Percentiles rank a stretch among this genome's conserved stretches.
Evolutionary conservation across 352 stramenopile species (phyloP).

Genomic region (Phytophthora aleatoria): DNA sequence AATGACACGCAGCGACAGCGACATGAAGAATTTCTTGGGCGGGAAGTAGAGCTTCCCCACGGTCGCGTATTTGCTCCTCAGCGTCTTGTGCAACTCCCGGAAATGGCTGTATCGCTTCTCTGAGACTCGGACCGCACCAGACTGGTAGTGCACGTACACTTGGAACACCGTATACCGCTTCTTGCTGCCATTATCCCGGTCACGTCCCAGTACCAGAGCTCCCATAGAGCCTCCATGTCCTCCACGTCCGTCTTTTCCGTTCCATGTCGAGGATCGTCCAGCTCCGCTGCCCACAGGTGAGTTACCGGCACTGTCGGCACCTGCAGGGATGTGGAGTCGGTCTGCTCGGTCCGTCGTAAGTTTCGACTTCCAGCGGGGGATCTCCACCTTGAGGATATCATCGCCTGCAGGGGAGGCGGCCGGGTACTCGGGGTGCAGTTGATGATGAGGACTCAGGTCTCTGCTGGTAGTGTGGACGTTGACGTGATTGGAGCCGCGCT

Average conservation of each 20-base stretch:
- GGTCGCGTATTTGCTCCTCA: slow-evolving; percentile 79
- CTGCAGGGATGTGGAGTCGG: slow-evolving; percentile 32
- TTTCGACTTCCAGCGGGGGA: slow-evolving; percentile 64
- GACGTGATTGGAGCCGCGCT: slow-evolving; percentile 27
- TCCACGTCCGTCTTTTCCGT: slow-evolving; percentile 47
- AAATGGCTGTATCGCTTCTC: slow-evolving; percentile 89
- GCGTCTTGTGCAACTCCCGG: slow-evolving; percentile 79
- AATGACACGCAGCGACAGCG: slow-evolving; percentile 86
- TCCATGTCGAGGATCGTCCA: slow-evolving; percentile 52
- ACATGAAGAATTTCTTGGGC: slow-evolving; percentile 89
- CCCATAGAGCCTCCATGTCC: slow-evolving; percentile 46
- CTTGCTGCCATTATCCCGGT: slow-evolving; percentile 33
- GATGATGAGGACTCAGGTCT: slow-evolving; percentile 37
- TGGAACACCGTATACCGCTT: slow-evolving; percentile 85
- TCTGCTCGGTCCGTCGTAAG: slow-evolving; percentile 60
- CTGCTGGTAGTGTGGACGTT: slow-evolving; percentile 28
- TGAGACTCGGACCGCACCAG: slow-evolving; percentile 54
- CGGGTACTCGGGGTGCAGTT: slow-evolving; percentile 43
- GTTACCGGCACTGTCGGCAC: slow-evolving; percentile 39
- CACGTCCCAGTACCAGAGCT: slow-evolving; percentile 31
- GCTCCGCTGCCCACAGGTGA: slow-evolving; percentile 31
- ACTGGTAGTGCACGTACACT: slow-evolving; percentile 80
- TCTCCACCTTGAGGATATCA: slow-evolving; percentile 77
- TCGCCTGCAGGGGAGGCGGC: slow-evolving; percentile 39
- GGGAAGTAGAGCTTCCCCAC: slow-evolving; percentile 87